Evolutionary conservation across 345 rosid species (phyloP).

Genomic region (Cardamine resedifolia): DNA sequence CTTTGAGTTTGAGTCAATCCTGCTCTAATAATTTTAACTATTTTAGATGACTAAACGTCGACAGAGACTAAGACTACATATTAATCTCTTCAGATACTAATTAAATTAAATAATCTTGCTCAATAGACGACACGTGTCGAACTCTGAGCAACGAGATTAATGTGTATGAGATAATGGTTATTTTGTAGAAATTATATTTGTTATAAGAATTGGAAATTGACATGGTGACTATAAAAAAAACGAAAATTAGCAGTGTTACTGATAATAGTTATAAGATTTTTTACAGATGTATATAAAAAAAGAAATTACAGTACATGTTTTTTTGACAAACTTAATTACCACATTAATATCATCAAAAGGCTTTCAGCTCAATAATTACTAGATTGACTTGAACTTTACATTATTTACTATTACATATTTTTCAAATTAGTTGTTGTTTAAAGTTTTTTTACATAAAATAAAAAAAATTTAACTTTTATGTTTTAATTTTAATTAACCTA

Average conservation of each 20-base stretch:
- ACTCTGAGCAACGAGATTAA: background rate
- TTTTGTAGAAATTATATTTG: background rate
- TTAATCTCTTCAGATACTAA: background rate
- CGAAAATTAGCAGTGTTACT: background rate
- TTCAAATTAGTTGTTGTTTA: too few relatives aligned
- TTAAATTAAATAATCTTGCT: background rate
- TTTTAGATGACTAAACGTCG: slow-evolving; percentile 25
- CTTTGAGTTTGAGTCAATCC: slow-evolving; percentile 30
- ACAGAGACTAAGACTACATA: background rate
- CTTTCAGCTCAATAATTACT: too few relatives aligned
- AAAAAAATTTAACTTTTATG: too few relatives aligned
- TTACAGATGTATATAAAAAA: too few relatives aligned
- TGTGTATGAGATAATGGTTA: background rate
- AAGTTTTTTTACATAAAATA: too few relatives aligned
- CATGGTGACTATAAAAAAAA: background rate
- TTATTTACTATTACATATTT: too few relatives aligned
- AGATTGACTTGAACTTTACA: too few relatives aligned
- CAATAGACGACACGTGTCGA: background rate
- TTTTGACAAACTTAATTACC: too few relatives aligned
- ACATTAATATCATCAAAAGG: too few relatives aligned
- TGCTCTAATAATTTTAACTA: slow-evolving; percentile 16
- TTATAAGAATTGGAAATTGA: background rate
- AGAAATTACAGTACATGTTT: too few relatives aligned
- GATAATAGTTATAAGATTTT: background rate
- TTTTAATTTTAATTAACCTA: too few relatives aligned